A percentile compares a stretch with the other conserved stretches of the same genome.
phyloP scores from a whole-genome alignment of 2,329 filamentous ascomycete genomes.

The Fusarium veterinarium region DNA sequence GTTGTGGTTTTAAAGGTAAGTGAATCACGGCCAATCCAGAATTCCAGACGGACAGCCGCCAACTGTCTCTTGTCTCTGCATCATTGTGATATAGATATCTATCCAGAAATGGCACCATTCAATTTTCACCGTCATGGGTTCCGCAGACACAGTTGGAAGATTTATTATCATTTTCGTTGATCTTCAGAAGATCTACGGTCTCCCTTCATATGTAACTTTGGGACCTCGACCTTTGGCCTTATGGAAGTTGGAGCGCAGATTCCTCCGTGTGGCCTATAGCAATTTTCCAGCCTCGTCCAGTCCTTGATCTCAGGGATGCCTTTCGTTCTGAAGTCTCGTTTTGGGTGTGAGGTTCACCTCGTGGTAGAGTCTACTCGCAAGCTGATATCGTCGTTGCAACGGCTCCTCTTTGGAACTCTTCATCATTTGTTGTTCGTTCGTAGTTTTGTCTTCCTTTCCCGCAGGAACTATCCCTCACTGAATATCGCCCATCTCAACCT shows the following conservation, averaged over 20 bases:
- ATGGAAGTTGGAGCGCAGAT: neutral
- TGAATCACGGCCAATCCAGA: neutral
- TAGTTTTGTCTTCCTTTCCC: neutral
- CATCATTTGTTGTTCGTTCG: neutral
- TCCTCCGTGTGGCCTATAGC: neutral
- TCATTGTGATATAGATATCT: neutral
- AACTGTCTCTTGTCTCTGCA: neutral
- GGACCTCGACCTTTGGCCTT: neutral
- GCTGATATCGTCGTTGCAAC: neutral
- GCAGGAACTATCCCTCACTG: slow-evolving; percentile 19
- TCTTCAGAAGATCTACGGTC: slow-evolving; percentile 4
- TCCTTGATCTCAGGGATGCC: neutral
- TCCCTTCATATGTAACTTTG: slow-evolving; percentile 1
- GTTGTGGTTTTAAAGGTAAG: neutral
- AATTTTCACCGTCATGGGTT: neutral
- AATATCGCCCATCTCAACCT: slow-evolving; percentile 47
- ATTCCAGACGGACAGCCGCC: neutral
- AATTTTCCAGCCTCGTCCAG: neutral
- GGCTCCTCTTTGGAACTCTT: neutral
- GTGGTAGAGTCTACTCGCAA: neutral
- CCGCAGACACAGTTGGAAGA: neutral
- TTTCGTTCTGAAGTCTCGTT: neutral
- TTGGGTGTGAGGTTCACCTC: neutral
- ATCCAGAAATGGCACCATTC: neutral
- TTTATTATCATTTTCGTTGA: slow-evolving; percentile 20